Evolutionary conservation across 768 basidiomycete species (phyloP).

Genomic region (Boletus rufocinnamomeus): DNA sequence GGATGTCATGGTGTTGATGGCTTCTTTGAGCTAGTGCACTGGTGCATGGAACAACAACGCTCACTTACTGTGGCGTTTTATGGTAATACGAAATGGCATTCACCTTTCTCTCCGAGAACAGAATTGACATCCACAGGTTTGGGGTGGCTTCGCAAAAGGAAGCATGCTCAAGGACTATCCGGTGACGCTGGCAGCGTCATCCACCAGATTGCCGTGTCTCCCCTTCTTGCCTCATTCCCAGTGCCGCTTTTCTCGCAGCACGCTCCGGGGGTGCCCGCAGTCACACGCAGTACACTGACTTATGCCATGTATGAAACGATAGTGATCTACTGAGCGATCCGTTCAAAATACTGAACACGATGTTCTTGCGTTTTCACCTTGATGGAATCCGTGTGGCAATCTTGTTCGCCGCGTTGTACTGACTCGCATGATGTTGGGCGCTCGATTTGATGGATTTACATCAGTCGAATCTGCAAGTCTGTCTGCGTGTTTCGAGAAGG

Average conservation of each 20-base stretch:
- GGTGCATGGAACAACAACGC: not conserved
- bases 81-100: slow-evolving; percentile 2
- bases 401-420: not conserved
- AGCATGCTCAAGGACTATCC: not conserved
- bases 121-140: not conserved
- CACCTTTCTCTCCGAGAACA: not conserved
- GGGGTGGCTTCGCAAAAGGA: not conserved
- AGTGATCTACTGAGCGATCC: not conserved
- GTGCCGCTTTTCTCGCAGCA: not conserved
- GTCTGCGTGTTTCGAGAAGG: not conserved
- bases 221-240: not conserved
- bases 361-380: not conserved
- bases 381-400: not conserved
- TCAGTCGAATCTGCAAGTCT: not conserved
- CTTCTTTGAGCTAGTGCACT: slow-evolving; percentile 11
- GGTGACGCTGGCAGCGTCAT: not conserved
- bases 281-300: not conserved
- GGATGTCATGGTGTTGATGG: slow-evolving; percentile 21
- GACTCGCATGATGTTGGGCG: not conserved
- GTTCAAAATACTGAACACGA: not conserved
- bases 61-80: slow-evolving; percentile 1
- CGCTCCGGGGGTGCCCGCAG: not conserved
- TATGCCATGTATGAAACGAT: not conserved
- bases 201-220: not conserved
- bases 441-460: not conserved